These are phyloP conservation scores for Neoscytalidium dimidiatum DNA, from an alignment of 2,329 filamentous ascomycete genomes.

Conservation along the genomic window DNA sequence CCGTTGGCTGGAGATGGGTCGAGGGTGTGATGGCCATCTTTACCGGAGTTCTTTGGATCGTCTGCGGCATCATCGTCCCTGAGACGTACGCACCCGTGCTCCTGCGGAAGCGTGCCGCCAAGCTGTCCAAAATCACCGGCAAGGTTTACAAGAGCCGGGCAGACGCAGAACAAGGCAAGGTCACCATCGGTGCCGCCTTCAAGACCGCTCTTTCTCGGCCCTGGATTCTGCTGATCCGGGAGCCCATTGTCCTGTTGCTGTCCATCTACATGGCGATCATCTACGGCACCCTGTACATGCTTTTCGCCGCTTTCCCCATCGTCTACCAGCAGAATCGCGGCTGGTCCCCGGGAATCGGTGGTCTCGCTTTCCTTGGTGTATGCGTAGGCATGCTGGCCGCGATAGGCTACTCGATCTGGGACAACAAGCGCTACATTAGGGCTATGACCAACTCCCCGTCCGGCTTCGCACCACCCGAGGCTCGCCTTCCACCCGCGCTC, in stretches of 20 bases:
- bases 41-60: constrained; percentile 40
- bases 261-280: constrained; percentile 52
- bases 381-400: constrained; percentile 44
- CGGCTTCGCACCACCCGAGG: constrained; percentile 21
- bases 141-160: constrained; percentile 37
- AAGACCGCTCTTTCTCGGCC: constrained; percentile 53
- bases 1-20: constrained; percentile 32
- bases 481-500: constrained; percentile 20
- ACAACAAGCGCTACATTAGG: constrained; percentile 39
- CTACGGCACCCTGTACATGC: constrained; percentile 53
- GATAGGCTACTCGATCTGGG: constrained; percentile 42
- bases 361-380: constrained; percentile 53
- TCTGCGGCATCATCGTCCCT: constrained; percentile 63
- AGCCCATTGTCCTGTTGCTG: constrained; percentile 54
- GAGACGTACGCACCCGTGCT: constrained; percentile 65
- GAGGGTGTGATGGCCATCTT: constrained; percentile 57
- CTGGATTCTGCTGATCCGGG: constrained; percentile 49
- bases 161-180: constrained; percentile 16
- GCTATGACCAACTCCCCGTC: constrained; percentile 42
- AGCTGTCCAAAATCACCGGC: constrained; percentile 62
- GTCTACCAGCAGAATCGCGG: constrained; percentile 61
- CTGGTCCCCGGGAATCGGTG: constrained; percentile 50
- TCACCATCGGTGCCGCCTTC: constrained; percentile 26
- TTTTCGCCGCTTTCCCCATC: constrained; percentile 54
- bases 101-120: constrained; percentile 60